Evolutionary conservation across 2,329 filamentous ascomycete species (phyloP).

Genomic region (Pseudogymnoascus sp.): DNA sequence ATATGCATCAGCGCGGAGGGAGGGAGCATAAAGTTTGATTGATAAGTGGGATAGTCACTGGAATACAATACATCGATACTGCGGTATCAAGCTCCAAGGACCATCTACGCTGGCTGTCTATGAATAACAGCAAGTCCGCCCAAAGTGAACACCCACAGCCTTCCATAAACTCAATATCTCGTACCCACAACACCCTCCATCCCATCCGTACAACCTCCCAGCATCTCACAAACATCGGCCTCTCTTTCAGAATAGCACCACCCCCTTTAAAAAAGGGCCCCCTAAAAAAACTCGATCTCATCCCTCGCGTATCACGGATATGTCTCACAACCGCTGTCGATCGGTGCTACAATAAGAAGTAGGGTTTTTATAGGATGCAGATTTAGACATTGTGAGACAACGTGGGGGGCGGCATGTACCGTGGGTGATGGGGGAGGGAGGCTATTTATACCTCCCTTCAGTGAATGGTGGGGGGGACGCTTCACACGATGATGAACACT

Average conservation of each 20-base stretch:
- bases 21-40: neutral
- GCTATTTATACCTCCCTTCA: neutral
- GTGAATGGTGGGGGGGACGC: too few species aligned
- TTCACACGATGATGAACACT: too few species aligned
- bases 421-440: neutral
- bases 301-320: neutral
- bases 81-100: neutral
- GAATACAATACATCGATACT: neutral
- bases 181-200: neutral
- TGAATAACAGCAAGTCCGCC: neutral
- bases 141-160: neutral
- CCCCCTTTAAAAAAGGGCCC: neutral
- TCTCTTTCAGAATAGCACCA: neutral
- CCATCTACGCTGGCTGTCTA: neutral
- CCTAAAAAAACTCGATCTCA: neutral
- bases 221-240: neutral
- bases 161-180: neutral
- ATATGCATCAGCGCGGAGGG: neutral
- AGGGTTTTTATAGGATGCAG: neutral
- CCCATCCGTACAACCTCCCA: neutral
- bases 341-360: neutral
- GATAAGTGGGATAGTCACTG: neutral
- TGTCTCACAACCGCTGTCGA: neutral
- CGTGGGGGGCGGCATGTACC: neutral
- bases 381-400: neutral